Evolutionary conservation across 1,284 basidiomycete species (phyloP).

Genomic region (Coriolopsis trogii): DNA sequence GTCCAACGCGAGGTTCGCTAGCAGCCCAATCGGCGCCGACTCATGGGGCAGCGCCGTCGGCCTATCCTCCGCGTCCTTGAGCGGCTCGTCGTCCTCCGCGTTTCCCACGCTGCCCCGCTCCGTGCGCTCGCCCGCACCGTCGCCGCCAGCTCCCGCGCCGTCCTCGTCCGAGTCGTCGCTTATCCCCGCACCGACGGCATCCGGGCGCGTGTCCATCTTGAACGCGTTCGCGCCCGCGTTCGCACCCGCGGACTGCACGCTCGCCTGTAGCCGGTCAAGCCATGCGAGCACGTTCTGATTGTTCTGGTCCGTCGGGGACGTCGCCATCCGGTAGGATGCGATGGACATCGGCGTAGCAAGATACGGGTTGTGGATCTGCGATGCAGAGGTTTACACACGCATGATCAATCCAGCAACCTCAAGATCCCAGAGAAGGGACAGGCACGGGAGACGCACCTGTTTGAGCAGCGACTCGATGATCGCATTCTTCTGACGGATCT

Average conservation of each 20-base stretch:
- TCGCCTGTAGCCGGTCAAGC: slow-evolving; percentile 55
- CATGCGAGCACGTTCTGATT: slow-evolving; percentile 72
- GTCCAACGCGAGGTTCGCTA: slow-evolving; percentile 70
- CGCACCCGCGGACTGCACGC: slow-evolving; percentile 35
- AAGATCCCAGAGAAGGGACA: neutral
- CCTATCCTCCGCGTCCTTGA: slow-evolving; percentile 41
- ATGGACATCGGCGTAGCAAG: slow-evolving; percentile 75
- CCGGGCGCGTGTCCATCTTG: slow-evolving; percentile 41
- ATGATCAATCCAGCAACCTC: too few species aligned
- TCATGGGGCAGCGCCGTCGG: slow-evolving; percentile 62
- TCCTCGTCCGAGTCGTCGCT: slow-evolving; percentile 28
- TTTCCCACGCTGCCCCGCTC: slow-evolving; percentile 30
- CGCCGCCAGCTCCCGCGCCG: too few species aligned
- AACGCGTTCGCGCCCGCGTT: slow-evolving; percentile 42
- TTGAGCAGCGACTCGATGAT: slow-evolving; percentile 82
- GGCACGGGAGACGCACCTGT: slow-evolving; percentile 50
- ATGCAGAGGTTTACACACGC: neutral
- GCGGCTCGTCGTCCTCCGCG: slow-evolving; percentile 33
- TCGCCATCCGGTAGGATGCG: slow-evolving; percentile 73
- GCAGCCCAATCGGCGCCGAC: slow-evolving; percentile 71
- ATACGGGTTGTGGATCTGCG: slow-evolving; percentile 76
- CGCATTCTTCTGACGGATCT: slow-evolving; percentile 81
- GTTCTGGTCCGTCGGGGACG: slow-evolving; percentile 68
- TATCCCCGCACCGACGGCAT: too few species aligned
- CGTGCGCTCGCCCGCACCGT: slow-evolving; percentile 27